phyloP scores from a whole-genome alignment of 495 filamentous ascomycete species.

The Hyphodiscus hymeniophilus region DNA sequence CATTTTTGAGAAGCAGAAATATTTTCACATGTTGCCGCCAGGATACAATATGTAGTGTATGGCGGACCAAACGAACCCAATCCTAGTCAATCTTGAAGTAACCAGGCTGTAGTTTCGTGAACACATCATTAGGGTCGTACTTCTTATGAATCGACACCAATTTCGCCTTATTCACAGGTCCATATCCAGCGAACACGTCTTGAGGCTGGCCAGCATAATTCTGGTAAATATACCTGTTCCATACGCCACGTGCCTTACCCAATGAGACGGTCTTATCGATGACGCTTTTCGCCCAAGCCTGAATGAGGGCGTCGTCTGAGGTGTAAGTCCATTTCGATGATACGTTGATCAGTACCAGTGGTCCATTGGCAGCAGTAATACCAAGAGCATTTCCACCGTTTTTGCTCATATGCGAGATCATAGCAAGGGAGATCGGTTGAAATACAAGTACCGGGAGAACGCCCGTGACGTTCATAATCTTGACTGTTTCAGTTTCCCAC shows the following conservation, averaged over 20 bases:
- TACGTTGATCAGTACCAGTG: slow-evolving; percentile 14
- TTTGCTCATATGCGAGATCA: slow-evolving; percentile 24
- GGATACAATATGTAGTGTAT: too few species aligned
- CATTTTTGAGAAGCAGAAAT: too few species aligned
- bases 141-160: slow-evolving; percentile 28
- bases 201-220: slow-evolving; percentile 35
- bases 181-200: slow-evolving; percentile 35
- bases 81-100: slow-evolving; percentile 4
- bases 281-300: too few species aligned
- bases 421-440: neutral
- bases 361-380: slow-evolving; percentile 28
- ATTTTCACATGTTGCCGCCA: too few species aligned
- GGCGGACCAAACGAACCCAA: too few species aligned
- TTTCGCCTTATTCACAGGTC: slow-evolving; percentile 23
- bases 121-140: slow-evolving; percentile 31
- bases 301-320: neutral
- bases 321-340: neutral
- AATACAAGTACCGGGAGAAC: slow-evolving; percentile 28
- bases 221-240: slow-evolving; percentile 18
- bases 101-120: slow-evolving; percentile 3
- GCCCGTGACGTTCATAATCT: slow-evolving; percentile 28
- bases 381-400: slow-evolving; percentile 46
- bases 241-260: neutral
- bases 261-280: neutral
- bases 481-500: slow-evolving; percentile 26